Percentiles rank a stretch among this genome's conserved stretches.
These are phyloP conservation scores for Pseudogymnoascus sp. DNA, from an alignment of 2,329 filamentous ascomycete species.

Conservation along the genomic window DNA sequence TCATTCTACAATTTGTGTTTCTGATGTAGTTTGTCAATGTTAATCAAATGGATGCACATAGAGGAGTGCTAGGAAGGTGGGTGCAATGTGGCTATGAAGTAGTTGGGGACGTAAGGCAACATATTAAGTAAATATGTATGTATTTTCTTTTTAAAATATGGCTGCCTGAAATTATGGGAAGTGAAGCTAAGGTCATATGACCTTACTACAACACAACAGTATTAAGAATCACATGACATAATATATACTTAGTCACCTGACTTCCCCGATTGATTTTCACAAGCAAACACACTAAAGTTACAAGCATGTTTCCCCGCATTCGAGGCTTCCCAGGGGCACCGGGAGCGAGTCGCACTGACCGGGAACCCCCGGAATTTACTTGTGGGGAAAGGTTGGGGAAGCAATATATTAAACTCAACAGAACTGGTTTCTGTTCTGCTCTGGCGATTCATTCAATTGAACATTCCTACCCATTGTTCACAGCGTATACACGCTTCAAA, in stretches of 20 bases:
- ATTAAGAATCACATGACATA: not conserved
- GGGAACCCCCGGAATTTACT: not conserved
- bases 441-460: not conserved
- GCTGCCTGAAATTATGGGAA: too few species aligned
- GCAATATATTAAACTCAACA: not conserved
- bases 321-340: not conserved
- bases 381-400: not conserved
- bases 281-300: not conserved
- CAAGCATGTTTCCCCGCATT: slow-evolving; percentile 5
- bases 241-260: not conserved
- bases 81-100: not conserved
- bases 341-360: too few species aligned
- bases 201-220: too few species aligned
- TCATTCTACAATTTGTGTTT: not conserved
- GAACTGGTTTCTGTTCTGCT: not conserved
- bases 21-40: not conserved
- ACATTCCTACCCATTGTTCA: not conserved
- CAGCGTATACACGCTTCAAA: not conserved
- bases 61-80: not conserved
- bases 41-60: not conserved
- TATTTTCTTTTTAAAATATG: too few species aligned
- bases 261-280: not conserved
- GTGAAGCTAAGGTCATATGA: too few species aligned
- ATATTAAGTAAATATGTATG: too few species aligned
- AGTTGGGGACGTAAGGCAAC: too few species aligned